A percentile compares a stretch with the other conserved stretches of the same genome.
Evolutionary conservation across 129 eudicot genomes (phyloP).

Genomic region (Deinandra increscens): DNA sequence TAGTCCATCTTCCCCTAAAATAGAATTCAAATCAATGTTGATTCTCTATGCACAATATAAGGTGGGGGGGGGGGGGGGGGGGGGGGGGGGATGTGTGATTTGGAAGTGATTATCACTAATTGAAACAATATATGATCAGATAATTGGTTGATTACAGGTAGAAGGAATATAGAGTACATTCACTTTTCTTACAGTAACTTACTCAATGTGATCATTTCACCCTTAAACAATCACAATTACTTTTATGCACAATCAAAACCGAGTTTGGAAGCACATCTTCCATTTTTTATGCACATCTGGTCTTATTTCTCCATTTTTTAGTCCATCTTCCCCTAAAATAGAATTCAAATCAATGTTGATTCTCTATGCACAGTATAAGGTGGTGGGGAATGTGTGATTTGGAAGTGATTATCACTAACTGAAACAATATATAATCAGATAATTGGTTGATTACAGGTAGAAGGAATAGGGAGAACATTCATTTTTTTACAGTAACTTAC

Average conservation of each 20-base stretch:
- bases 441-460: background rate
- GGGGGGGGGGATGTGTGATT: background rate
- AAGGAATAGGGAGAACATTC: background rate
- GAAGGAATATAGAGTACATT: background rate
- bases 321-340: background rate
- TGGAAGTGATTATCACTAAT: background rate
- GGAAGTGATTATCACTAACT: background rate
- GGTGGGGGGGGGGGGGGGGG: no score
- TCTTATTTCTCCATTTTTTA: slow-evolving; percentile 6
- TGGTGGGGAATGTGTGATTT: background rate
- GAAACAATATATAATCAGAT: background rate
- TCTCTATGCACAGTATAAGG: background rate
- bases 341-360: background rate
- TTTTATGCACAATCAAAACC: no score
- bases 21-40: background rate
- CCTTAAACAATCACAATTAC: no score
- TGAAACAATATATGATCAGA: background rate
- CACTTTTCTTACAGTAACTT: background rate
- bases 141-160: background rate
- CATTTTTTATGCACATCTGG: no score
- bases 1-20: background rate
- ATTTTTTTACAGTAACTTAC: background rate
- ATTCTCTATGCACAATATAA: background rate
- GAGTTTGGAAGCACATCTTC: no score
- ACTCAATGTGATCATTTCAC: background rate